Evolutionary conservation across 2,329 filamentous ascomycete species (phyloP).

Genomic region (Pseudopithomyces maydicus): DNA sequence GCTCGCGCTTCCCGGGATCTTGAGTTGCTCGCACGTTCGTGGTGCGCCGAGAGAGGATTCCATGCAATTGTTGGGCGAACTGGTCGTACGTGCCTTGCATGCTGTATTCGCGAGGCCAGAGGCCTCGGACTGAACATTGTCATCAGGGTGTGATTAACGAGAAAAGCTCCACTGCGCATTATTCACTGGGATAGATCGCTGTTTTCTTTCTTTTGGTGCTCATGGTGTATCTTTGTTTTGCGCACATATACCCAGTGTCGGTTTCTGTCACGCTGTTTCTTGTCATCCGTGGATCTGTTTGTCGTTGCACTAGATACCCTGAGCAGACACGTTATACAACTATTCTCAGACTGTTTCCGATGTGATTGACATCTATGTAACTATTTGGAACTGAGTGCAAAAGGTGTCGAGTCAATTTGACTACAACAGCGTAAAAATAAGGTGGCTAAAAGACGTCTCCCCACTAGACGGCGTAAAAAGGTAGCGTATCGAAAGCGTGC

Average conservation of each 20-base stretch:
- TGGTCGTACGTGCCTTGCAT: slow-evolving; percentile 72
- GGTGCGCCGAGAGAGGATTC: slow-evolving; percentile 75
- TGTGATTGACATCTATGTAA: no score
- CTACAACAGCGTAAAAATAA: no score
- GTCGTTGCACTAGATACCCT: slow-evolving; percentile 3
- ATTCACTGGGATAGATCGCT: neutral
- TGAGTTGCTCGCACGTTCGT: slow-evolving; percentile 72
- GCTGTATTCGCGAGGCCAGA: slow-evolving; percentile 75
- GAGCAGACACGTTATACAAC: neutral
- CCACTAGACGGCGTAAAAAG: no score
- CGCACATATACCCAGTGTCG: slow-evolving; percentile 8
- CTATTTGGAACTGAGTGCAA: no score
- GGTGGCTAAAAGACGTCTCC: no score
- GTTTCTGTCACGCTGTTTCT: neutral
- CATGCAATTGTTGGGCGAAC: slow-evolving; percentile 73
- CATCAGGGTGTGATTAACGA: slow-evolving; percentile 45
- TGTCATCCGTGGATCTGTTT: neutral
- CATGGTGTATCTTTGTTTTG: neutral
- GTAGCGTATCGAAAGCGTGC: no score
- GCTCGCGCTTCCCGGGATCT: slow-evolving; percentile 65
- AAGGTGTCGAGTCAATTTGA: no score
- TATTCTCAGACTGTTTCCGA: neutral
- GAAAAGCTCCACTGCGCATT: neutral
- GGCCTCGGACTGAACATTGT: slow-evolving; percentile 72
- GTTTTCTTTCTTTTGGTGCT: neutral